A percentile compares a stretch with the other conserved stretches of the same genome.
Evolutionary conservation across 2,329 filamentous ascomycete genomes (phyloP).

Genomic region (Pyrenochaeta sp.): DNA sequence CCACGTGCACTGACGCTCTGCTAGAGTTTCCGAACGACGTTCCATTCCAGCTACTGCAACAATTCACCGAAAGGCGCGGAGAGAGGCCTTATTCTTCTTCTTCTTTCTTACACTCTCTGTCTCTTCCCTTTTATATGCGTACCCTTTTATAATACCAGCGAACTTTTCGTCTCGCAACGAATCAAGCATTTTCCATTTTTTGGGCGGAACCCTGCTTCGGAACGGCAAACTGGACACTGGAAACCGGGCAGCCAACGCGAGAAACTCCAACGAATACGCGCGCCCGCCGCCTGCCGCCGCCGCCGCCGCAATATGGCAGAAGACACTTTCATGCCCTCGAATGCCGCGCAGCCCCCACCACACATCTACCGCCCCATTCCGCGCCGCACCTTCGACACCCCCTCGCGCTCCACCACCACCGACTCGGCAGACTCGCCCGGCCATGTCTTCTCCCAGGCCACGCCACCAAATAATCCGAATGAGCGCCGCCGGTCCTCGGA

Average conservation of each 20-base stretch:
- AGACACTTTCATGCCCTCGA: constrained; percentile 28
- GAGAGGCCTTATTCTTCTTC: constrained; percentile 10
- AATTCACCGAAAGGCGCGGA: constrained; percentile 20
- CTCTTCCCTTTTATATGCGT: constrained; percentile 5
- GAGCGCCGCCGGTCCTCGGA: constrained; percentile 37
- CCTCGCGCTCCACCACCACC: constrained; percentile 15
- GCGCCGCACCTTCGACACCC: constrained; percentile 42
- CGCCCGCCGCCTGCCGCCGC: too few species aligned
- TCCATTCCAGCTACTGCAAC: constrained; percentile 32
- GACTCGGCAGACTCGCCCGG: constrained; percentile 37
- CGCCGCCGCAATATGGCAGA: constrained; percentile 34
- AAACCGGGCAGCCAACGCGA: too few species aligned
- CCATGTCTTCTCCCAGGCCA: constrained; percentile 28
- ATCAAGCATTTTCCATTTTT: constrained; percentile 12
- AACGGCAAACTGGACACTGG: background rate
- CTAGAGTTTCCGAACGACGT: constrained; percentile 24
- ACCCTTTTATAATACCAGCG: constrained; percentile 12
- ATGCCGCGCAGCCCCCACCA: constrained; percentile 30
- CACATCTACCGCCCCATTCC: constrained; percentile 50
- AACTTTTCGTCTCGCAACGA: constrained; percentile 4
- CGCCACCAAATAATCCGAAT: constrained; percentile 23
- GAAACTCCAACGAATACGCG: too few species aligned
- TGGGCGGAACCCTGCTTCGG: constrained; percentile 3
- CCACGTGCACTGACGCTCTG: constrained; percentile 34
- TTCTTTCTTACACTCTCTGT: constrained; percentile 17